Evolutionary conservation across 2,329 filamentous ascomycete genomes (phyloP).

Genomic region (Emmonsiellopsis sp.): DNA sequence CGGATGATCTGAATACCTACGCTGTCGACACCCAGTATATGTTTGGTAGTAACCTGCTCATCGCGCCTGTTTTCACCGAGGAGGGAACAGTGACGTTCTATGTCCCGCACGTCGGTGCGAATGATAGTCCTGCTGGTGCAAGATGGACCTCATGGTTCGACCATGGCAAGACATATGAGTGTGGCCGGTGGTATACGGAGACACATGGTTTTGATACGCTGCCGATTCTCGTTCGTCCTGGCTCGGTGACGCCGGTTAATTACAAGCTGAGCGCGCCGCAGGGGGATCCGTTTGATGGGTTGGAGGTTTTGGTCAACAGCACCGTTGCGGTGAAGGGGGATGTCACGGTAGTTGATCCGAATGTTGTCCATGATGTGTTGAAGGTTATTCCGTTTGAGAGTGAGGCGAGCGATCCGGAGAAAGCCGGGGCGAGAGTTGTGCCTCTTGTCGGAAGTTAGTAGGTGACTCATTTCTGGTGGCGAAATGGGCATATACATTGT

Average conservation of each 20-base stretch:
- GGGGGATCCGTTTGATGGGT: conserved; percentile 20
- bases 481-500: no score
- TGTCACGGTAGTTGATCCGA: not conserved
- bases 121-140: conserved; percentile 41
- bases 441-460: no score
- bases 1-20: conserved; percentile 55
- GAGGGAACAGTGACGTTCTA: conserved; percentile 55
- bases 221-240: conserved; percentile 46
- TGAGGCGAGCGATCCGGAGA: no score
- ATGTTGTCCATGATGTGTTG: not conserved
- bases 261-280: conserved; percentile 19
- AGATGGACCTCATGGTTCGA: conserved; percentile 35
- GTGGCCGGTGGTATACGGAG: conserved; percentile 42
- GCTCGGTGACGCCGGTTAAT: conserved; percentile 32
- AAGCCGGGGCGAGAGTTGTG: conserved; percentile 14
- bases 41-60: conserved; percentile 52
- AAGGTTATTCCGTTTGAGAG: conserved; percentile 18
- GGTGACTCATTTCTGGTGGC: no score
- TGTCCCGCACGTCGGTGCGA: conserved; percentile 38
- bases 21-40: conserved; percentile 59
- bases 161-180: conserved; percentile 17
- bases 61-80: conserved; percentile 52
- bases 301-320: conserved; percentile 25
- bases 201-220: conserved; percentile 45
- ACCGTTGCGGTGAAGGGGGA: conserved; percentile 7